Evolutionary conservation across 805 yeast genomes (phyloP).

Genomic region (Lipomyces japonicus): DNA sequence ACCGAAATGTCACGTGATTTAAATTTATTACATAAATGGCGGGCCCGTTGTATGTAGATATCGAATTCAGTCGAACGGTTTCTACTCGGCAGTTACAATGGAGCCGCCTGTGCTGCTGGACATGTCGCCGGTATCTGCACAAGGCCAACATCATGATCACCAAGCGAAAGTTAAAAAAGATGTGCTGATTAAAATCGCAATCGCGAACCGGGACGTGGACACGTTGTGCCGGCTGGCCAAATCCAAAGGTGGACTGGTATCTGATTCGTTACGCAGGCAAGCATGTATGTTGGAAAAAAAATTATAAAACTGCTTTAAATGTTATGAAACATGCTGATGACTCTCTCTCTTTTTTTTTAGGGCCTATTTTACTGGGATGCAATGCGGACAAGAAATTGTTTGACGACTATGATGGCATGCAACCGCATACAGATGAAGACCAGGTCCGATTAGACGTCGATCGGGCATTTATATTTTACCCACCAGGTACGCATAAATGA

Average conservation of each 20-base stretch:
- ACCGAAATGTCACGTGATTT: no score
- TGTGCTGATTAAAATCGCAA: slow-evolving; percentile 10
- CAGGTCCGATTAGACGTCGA: slow-evolving; percentile 78
- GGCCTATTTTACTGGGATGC: slow-evolving; percentile 25
- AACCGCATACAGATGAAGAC: slow-evolving; percentile 63
- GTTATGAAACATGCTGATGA: not conserved
- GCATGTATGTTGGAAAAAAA: slow-evolving; percentile 10
- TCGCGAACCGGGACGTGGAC: slow-evolving; percentile 6
- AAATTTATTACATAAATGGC: no score
- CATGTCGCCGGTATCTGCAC: slow-evolving; percentile 3
- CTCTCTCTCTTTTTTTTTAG: not conserved
- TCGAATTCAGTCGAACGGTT: no score
- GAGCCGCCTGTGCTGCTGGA: slow-evolving; percentile 13
- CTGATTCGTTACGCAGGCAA: slow-evolving; percentile 12
- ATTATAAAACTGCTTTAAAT: not conserved
- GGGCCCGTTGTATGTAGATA: no score
- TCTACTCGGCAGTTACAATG: no score
- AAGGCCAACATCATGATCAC: not conserved
- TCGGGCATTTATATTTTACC: slow-evolving; percentile 56
- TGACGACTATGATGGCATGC: slow-evolving; percentile 36
- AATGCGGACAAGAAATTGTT: slow-evolving; percentile 11
- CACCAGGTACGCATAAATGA: slow-evolving; percentile 25
- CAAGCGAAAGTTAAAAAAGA: slow-evolving; percentile 11
- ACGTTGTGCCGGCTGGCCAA: slow-evolving; percentile 18
- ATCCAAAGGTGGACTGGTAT: slow-evolving; percentile 19